Conservation (phyloP, 768 basidiomycete species). For the Collybia nuda region DNA sequence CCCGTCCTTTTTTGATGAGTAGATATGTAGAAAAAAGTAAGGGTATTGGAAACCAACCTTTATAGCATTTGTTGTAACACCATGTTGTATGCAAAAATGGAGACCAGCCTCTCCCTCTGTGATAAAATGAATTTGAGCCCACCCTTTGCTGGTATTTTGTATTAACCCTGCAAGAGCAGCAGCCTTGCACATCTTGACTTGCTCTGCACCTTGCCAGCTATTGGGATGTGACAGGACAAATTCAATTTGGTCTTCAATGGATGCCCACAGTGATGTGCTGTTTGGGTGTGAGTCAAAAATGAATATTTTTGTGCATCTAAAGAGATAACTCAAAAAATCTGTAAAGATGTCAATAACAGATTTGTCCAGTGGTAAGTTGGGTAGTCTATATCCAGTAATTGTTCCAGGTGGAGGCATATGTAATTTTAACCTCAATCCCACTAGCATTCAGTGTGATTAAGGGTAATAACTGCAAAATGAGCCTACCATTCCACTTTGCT, state of each 20-base stretch:
- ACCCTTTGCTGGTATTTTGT: slow-evolving; percentile 28
- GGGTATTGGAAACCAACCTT: slow-evolving; percentile 20
- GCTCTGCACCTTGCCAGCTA: slow-evolving; percentile 56
- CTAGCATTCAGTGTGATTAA: slow-evolving; percentile 17
- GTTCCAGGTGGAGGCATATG: slow-evolving; percentile 11
- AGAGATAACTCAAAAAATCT: slow-evolving; percentile 47
- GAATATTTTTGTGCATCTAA: slow-evolving; percentile 34
- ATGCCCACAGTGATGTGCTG: slow-evolving; percentile 37
- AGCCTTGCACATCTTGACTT: slow-evolving; percentile 46
- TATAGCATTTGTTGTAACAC: slow-evolving; percentile 28
- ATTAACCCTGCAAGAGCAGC: slow-evolving; percentile 46
- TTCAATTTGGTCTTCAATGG: slow-evolving; percentile 36
- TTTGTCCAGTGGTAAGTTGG: slow-evolving; percentile 41
- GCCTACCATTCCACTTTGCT: slow-evolving; percentile 49
- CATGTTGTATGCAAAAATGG: slow-evolving; percentile 48
- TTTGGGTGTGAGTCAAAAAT: slow-evolving; percentile 39
- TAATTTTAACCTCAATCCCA: slow-evolving; percentile 24
- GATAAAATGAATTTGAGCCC: slow-evolving; percentile 43
- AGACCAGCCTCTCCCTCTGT: slow-evolving; percentile 58
- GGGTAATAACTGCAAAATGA: too few relatives aligned
- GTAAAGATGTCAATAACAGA: slow-evolving; percentile 41
- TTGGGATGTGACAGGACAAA: slow-evolving; percentile 56
- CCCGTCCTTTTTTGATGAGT: slow-evolving; percentile 17
- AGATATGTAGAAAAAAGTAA: slow-evolving; percentile 5
- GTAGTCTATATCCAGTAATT: slow-evolving; percentile 29